Base-by-base conservation (phyloP, 2,329 filamentous ascomycete species). In the Xylariaceae sp. region DNA sequence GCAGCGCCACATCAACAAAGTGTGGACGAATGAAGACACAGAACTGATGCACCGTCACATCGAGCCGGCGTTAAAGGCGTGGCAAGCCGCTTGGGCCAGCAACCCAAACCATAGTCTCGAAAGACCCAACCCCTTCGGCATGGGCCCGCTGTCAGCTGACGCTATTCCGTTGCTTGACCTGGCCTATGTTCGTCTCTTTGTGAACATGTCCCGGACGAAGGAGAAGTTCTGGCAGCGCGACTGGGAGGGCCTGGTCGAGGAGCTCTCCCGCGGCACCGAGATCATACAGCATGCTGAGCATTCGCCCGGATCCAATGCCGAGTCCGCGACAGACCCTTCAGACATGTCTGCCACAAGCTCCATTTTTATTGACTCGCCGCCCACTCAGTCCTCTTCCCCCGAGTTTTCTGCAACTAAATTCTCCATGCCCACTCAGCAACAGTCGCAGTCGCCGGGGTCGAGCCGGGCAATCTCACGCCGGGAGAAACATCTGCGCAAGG, bases 31-130 rank as follows among this genome's bases (percentile, higher is more conserved):
- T 23, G 83, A 90, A 49, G 90, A 97, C 62, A 94, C 88, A 0
- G 89, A 97, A 51, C 88, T 88, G 48, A 94, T 97, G 88, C 89
- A 96, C 59, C 78, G 85, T 2, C 88, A 95, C 56, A 94, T 97
- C 41, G 89, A 96, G 60, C 90, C 90, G 9, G 90, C 90, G 2
- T 69, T 98, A 45, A 85, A 88, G 59, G 89, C 90, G 6, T 98
- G 92, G 92, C 88, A 95, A 64, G 76, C 83, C 32, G 89, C 88
- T 1, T 97, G 90, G 90, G 80, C 83, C 29, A 85, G 81, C 54
- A 94, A 92, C 56, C 84, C 87, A 2, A 78, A 85, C 30, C 88
- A 95, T 60, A 88, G 82, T 52, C 66, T 92, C 4, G 85, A 94
- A 59, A 74, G 87, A 36, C 88, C 88, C 0, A 94, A 92, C 58